Conservation (phyloP, 2,329 filamentous ascomycete species). For the Clonostachys byssicola region DNA sequence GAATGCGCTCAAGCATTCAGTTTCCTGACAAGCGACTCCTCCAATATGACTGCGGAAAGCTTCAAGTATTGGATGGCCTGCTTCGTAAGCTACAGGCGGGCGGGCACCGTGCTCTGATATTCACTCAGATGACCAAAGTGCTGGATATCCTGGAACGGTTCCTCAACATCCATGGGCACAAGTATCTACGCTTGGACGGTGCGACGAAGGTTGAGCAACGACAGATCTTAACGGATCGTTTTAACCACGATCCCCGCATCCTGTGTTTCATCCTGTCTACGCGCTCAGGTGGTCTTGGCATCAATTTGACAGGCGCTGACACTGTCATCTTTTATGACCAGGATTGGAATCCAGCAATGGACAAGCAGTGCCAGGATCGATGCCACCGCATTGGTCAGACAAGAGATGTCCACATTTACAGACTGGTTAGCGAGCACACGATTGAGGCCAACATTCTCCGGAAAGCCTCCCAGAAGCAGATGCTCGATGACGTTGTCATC, state of each 20-base stretch:
- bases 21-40: constrained; percentile 96
- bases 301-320: constrained; percentile 94
- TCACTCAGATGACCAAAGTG: constrained; percentile 99
- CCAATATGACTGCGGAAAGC: constrained; percentile 96
- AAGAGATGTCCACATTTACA: constrained; percentile 96
- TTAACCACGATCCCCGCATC: constrained; percentile 92
- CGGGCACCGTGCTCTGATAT: constrained; percentile 92
- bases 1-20: constrained; percentile 89
- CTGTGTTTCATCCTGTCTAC: constrained; percentile 94
- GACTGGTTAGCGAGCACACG: constrained; percentile 86
- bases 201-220: constrained; percentile 93
- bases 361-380: constrained; percentile 97
- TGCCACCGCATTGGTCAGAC: constrained; percentile 97
- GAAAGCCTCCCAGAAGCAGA: constrained; percentile 95
- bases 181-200: constrained; percentile 94
- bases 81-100: constrained; percentile 83
- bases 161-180: constrained; percentile 94
- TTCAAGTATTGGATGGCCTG: constrained; percentile 83
- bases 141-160: constrained; percentile 97
- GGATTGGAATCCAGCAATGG: constrained; percentile 99
- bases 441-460: constrained; percentile 97
- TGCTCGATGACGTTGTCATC: constrained; percentile 97
- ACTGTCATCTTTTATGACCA: constrained; percentile 99
- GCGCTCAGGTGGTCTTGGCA: constrained; percentile 87
- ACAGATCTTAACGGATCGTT: constrained; percentile 91